phyloP scores from a whole-genome alignment of 345 rosid genomes.

The Syzygium aqueum region DNA sequence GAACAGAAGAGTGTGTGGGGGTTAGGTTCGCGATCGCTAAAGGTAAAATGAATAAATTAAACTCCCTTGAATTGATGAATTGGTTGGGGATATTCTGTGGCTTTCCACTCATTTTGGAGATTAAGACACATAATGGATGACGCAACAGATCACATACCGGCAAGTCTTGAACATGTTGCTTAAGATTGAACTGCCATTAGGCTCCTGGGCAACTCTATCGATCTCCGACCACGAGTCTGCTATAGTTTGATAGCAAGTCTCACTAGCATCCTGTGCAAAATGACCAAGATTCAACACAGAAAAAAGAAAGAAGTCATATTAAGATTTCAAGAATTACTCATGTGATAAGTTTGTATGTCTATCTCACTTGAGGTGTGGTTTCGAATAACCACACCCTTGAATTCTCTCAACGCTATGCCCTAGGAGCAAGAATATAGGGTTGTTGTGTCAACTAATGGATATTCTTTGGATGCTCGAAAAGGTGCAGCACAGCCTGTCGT shows the following conservation, averaged over 20 bases:
- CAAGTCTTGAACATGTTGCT: conserved; percentile 60
- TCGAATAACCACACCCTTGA: neutral
- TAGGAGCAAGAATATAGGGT: neutral
- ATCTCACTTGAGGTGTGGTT: neutral
- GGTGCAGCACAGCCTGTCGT: neutral
- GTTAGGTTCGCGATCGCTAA: neutral
- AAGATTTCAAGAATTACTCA: neutral
- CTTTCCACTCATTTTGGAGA: neutral
- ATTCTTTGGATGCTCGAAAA: neutral
- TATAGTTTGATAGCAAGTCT: conserved; percentile 46
- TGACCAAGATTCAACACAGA: neutral
- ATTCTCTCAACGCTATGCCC: neutral
- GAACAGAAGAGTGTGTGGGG: neutral
- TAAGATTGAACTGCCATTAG: conserved; percentile 38
- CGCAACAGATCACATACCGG: conserved; percentile 12
- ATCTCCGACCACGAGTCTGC: conserved; percentile 52
- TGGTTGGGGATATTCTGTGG: neutral
- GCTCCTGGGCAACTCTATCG: conserved; percentile 39
- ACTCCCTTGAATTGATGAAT: neutral
- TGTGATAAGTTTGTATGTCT: neutral
- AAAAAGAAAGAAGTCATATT: neutral
- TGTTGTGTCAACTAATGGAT: neutral
- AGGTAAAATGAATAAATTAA: neutral
- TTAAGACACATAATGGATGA: neutral
- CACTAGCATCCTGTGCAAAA: conserved; percentile 37